These are phyloP conservation scores for Auxenochlorella protothecoides DNA, from an alignment of 139 green algal genomes.

Conservation along the genomic window DNA sequence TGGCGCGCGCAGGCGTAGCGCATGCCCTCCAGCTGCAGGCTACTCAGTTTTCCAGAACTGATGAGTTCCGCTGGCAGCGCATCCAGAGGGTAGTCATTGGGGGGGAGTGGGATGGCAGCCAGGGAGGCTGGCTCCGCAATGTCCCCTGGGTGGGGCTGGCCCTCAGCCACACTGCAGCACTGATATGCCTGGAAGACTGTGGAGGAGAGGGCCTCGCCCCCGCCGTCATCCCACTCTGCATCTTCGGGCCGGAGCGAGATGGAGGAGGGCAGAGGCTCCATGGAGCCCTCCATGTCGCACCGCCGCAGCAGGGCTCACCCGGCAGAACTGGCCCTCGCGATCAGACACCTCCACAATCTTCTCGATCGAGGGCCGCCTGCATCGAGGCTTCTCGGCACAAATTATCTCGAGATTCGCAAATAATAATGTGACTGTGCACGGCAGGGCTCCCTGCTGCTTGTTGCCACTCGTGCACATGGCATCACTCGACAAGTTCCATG, in stretches of 20 bases:
- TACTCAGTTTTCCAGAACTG: conserved; percentile 51
- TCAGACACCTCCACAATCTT: too few relatives aligned
- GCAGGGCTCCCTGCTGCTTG: too few relatives aligned
- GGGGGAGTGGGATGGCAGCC: conserved; percentile 58
- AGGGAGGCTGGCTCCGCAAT: conserved; percentile 61
- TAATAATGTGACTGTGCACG: too few relatives aligned
- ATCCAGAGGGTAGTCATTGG: conserved; percentile 59
- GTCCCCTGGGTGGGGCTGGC: conserved; percentile 34
- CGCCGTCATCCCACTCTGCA: neutral
- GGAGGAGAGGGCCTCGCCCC: neutral
- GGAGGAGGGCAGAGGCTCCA: too few relatives aligned
- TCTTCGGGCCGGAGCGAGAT: neutral
- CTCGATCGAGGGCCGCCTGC: too few relatives aligned
- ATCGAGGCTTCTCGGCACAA: too few relatives aligned
- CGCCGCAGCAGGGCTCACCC: neutral
- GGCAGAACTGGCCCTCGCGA: too few relatives aligned
- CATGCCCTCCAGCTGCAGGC: conserved; percentile 80
- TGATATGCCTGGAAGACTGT: neutral
- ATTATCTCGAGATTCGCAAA: too few relatives aligned
- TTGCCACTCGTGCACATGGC: too few relatives aligned
- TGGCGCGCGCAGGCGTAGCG: conserved; percentile 73
- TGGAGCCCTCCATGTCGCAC: neutral
- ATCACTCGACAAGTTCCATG: neutral
- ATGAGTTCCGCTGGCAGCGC: conserved; percentile 40
- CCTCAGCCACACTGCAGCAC: neutral